Percentiles rank a stretch among this genome's conserved stretches.
These are phyloP conservation scores for Phytophthora brassicae DNA, from an alignment of 352 stramenopile genomes.

Conservation along the genomic window DNA sequence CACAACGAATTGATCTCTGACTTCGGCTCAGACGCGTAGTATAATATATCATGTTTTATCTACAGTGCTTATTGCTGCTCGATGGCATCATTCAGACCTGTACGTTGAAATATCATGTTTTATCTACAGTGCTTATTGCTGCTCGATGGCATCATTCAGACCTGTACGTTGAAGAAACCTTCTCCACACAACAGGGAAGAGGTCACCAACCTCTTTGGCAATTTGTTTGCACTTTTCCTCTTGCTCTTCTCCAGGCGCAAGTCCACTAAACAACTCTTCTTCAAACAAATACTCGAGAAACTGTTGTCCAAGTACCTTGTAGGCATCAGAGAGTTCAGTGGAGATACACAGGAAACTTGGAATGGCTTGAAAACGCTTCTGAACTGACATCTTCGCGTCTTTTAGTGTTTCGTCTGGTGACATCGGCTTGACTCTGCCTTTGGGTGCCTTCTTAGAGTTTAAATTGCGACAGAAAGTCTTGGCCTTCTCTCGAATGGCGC, in stretches of 20 bases:
- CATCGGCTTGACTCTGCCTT: conserved; percentile 18
- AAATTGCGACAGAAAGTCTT: conserved; percentile 59
- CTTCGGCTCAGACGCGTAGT: conserved; percentile 4
- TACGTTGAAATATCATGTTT: conserved; percentile 32
- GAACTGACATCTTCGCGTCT: conserved; percentile 34
- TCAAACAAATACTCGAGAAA: conserved; percentile 67
- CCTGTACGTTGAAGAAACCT: conserved; percentile 57
- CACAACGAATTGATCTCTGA: conserved; percentile 6
- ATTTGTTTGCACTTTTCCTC: conserved; percentile 35
- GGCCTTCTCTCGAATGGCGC: conserved; percentile 84
- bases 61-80: conserved; percentile 22
- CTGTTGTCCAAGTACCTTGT: conserved; percentile 48
- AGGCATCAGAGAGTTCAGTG: conserved; percentile 36
- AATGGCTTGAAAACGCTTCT: conserved; percentile 62
- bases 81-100: conserved; percentile 46
- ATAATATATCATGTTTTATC: conserved; percentile 35
- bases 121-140: conserved; percentile 27
- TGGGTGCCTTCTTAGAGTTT: conserved; percentile 31
- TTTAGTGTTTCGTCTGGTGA: conserved; percentile 21
- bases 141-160: conserved; percentile 42
- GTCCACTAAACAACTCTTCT: conserved; percentile 35
- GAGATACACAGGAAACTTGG: conserved; percentile 54
- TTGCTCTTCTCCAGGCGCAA: conserved; percentile 23
- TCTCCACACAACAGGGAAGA: conserved; percentile 77
- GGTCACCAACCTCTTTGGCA: conserved; percentile 44